Percentiles rank a stretch among this genome's conserved stretches.
These are phyloP conservation scores for Cystobasidium slooffiae DNA, from an alignment of 1,284 basidiomycete genomes.

Conservation along the genomic window DNA sequence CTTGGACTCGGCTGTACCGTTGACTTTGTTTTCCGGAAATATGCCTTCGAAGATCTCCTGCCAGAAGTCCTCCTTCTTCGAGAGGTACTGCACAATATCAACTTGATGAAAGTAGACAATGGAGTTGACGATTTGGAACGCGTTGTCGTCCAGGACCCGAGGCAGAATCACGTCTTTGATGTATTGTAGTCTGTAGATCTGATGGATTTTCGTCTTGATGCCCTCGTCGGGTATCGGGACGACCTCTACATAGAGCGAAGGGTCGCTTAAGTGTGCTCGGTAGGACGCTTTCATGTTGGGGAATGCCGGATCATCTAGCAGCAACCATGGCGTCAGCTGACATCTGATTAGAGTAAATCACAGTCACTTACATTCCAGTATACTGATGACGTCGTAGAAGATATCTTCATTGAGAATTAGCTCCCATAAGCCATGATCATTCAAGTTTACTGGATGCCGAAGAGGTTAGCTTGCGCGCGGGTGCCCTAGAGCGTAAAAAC, in stretches of 20 bases:
- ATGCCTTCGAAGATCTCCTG: conserved; percentile 31
- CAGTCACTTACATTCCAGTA: conserved; percentile 84
- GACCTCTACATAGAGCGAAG: conserved; percentile 77
- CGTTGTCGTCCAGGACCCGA: conserved; percentile 90
- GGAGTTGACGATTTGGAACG: conserved; percentile 94
- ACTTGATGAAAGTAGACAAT: conserved; percentile 99
- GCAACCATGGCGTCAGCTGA: conserved; percentile 24
- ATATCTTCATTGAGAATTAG: conserved; percentile 91
- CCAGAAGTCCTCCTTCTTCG: conserved; percentile 76
- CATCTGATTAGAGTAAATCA: not conserved
- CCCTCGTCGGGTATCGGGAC: conserved; percentile 73
- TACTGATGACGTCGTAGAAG: conserved; percentile 89
- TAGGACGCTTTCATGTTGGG: conserved; percentile 94
- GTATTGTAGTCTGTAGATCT: conserved; percentile 94
- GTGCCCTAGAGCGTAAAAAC: not conserved
- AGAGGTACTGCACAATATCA: conserved; percentile 90
- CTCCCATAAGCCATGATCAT: conserved; percentile 93
- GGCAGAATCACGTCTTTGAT: conserved; percentile 98
- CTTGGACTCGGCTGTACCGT: conserved; percentile 3
- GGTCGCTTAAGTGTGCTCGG: conserved; percentile 83
- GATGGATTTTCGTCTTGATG: conserved; percentile 86
- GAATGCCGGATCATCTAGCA: conserved; percentile 91
- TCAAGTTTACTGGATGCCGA: conserved; percentile 77
- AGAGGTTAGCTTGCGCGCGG: not conserved
- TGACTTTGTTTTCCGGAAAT: conserved; percentile 40